Evolutionary conservation across 23 red algal genomes (phyloP), one percentile per base, ranked within the genome.

Genomic region (Porphyridium purpureum): DNA sequence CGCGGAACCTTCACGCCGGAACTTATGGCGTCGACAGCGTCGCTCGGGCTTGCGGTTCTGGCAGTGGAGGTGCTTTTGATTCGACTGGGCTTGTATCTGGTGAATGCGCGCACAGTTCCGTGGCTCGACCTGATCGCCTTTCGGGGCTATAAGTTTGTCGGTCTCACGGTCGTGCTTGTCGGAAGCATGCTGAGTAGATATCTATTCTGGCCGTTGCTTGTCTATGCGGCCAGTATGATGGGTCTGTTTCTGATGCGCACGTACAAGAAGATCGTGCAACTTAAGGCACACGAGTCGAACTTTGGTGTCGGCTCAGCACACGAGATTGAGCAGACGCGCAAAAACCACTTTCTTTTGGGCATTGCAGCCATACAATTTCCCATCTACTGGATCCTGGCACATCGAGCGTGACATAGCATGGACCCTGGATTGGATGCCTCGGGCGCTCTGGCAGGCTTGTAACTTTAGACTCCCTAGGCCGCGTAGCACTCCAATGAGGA

Each of bases 91-190:
- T 55, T 95, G 7, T 95, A 83, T 55, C 62, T 95, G 4, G 60
- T 84, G 40, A 80, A 74, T 46, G 74, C 77, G n/a, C 52, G 64
- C 24, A 34, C 36, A 26, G 60, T 72, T 14, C 65, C 78, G 6
- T 85, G 79, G 72, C 21, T 95, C 41, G 88, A 95, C 66, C 50
- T 95, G 5, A 69, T 95, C 27, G 76, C 88, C 7, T 84, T 74
- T 25, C 67, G 76, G 3, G 88, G 88, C 1, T 95, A 95, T 66
- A 83, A 95, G 31, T 95, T 95, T 74, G 88, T 84, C 15, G 88
- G 88, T 21, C 64, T 95, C 22, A 72, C 80, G 5, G 29, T 86
- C 7, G 55, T 69, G 4, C 81, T 80, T 49, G 32, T 54, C 1
- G 35, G 51, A 0, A 59, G 69, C 5, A 30, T 95, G 2, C 21